A percentile compares a stretch with the other conserved stretches of the same genome.
Evolutionary conservation across 1,284 basidiomycete genomes (phyloP).

Genomic region (Moesziomyces globuligerus): DNA sequence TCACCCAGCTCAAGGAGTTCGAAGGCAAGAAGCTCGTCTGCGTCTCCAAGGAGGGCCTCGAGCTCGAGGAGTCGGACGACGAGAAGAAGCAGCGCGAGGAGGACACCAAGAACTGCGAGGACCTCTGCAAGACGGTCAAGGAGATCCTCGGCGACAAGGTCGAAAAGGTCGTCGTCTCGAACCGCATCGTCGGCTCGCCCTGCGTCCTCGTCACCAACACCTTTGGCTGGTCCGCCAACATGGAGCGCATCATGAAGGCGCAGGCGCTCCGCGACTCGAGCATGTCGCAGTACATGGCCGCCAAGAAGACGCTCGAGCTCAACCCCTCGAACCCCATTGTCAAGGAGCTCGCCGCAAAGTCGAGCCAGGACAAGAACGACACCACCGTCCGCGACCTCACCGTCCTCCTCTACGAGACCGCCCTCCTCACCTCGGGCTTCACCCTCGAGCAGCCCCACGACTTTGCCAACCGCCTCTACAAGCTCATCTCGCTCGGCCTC

Average conservation of each 20-base stretch:
- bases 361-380: constrained; percentile 96
- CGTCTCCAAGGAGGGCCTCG: constrained; percentile 98
- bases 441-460: constrained; percentile 93
- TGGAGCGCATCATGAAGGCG: constrained; percentile 99
- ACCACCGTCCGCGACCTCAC: constrained; percentile 92
- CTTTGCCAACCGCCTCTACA: constrained; percentile 94
- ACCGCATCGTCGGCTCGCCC: constrained; percentile 73
- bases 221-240: constrained; percentile 99
- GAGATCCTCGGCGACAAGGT: constrained; percentile 99
- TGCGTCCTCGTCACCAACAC: constrained; percentile 83
- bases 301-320: constrained; percentile 97
- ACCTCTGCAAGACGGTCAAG: constrained; percentile 94
- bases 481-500: constrained; percentile 85
- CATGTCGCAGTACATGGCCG: constrained; percentile 96
- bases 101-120: constrained; percentile 84
- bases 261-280: constrained; percentile 98
- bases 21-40: constrained; percentile 98
- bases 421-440: constrained; percentile 79
- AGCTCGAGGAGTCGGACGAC: constrained; percentile 98
- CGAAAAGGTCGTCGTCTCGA: constrained; percentile 98
- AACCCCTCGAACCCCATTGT: constrained; percentile 94
- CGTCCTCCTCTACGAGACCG: constrained; percentile 94
- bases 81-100: constrained; percentile 93
- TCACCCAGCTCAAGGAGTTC: constrained; percentile 99
- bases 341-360: constrained; percentile 94